Evolutionary conservation across 495 filamentous ascomycete genomes (phyloP).

Genomic region (Paragyromitra xinjiangensis): DNA sequence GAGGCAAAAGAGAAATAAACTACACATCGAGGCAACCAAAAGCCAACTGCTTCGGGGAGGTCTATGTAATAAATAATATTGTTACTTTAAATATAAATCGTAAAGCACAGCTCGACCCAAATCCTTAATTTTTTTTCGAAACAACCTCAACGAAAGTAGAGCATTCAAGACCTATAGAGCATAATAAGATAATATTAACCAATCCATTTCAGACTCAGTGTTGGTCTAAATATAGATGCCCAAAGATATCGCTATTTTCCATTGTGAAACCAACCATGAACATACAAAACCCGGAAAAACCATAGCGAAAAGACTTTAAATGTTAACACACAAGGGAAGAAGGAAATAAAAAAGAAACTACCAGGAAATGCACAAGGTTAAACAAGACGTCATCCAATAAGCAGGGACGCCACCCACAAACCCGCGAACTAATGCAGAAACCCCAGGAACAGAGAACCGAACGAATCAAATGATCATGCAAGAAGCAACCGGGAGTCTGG

Average conservation of each 20-base stretch:
- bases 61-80: background rate
- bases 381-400: constrained; percentile 53
- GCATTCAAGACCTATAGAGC: background rate
- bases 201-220: constrained; percentile 26
- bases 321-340: constrained; percentile 54
- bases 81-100: background rate
- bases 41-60: background rate
- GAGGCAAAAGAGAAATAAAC: background rate
- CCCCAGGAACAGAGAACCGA: constrained; percentile 19
- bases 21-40: background rate
- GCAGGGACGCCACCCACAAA: constrained; percentile 50
- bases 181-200: constrained; percentile 23
- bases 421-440: constrained; percentile 45
- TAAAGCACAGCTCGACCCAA: background rate
- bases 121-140: background rate
- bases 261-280: constrained; percentile 27
- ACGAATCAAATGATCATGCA: constrained; percentile 22
- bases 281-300: constrained; percentile 17
- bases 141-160: background rate
- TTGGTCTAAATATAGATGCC: constrained; percentile 46
- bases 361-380: constrained; percentile 26
- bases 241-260: constrained; percentile 36
- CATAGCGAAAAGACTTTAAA: constrained; percentile 34
- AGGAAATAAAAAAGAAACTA: constrained; percentile 43
- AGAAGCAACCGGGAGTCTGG: constrained; percentile 26